Evolutionary conservation across 2,329 filamentous ascomycete species (phyloP), one percentile per base, ranked within the genome.

Genomic region (Cladosporium oxysporum): DNA sequence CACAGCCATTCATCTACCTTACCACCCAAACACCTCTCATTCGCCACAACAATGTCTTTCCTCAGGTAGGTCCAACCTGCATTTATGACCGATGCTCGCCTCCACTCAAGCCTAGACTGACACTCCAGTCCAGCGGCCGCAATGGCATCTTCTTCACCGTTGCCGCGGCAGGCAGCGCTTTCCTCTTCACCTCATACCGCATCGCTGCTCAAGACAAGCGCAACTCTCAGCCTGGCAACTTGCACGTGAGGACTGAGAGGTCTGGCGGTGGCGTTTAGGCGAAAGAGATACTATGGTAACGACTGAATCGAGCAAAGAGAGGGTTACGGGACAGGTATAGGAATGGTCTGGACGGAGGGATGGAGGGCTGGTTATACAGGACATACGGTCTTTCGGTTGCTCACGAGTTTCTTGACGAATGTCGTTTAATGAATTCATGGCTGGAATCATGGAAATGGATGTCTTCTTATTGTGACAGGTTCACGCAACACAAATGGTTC

Each of bases 241-340:
- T 71, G 63, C 71, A 76, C 53, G 74, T 76, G 12, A 71, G 72
- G 58, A 65, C 74, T 2, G 58, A 65, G 26, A 69, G 74, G 53
- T 74, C 72, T 49, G 74, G 74, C 73, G 64, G 23, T 18, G 49
- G 49, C 14, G 41, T 47, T 12, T 47, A 47, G 23, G 23, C 23
- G 23, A 26, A 26, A 26, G 23, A 26, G 23, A 26, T 26, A 26
- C 23, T 26, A 26, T 26, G 23, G 23, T 29, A 29, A 18, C 4
- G 23, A 26, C 21, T 52, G 26, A 8, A 31, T 1, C n/a, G 16
- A 10, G 10, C 6, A 14, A 53, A 16, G 28, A 28, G 28, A 53
- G 6, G 44, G 8, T 26, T 14, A 2, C 12, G 2, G 26, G 18
- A 29, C 14, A 18, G 12, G 12, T 16, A 14, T 14, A 5, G 12